Evolutionary conservation across 176 grass and related monocot species (phyloP), one percentile per base, ranked within the genome.

Genomic region (Rhynchospora tenuis): DNA sequence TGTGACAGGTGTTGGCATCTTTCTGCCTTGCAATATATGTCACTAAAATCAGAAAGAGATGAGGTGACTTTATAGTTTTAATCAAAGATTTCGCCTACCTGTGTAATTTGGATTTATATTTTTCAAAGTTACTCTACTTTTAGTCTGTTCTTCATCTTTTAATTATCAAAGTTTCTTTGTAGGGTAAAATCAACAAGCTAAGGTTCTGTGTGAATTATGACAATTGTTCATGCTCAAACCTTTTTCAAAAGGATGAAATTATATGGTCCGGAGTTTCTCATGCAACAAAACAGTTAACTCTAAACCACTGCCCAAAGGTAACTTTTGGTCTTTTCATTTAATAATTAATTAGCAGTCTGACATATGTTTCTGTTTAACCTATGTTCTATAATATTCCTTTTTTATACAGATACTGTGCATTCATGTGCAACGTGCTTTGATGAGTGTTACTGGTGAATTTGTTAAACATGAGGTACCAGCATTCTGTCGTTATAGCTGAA

Each of bases 1-100:
- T 95, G 96, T 83, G 88, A 86, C 48, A 83, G 9, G 10, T 98
- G 96, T 90, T 98, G 96, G 93, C 93, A 95, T 87, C 91, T 89
- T 84, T 55, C 84, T 89, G 93, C 93, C 85, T 81, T 89, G 54
- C 92, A 93, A 73, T 86, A 89, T 86, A 61, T 98, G 0, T 91
- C 88, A 83, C 76, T 86, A 63, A 84, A 84, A 77, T 87, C 76
- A 71, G 88, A 91, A 46, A 66, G 83, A 60, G 83, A 98, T 67
- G 86, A 93, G 93, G 96, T 93, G 79, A 79, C 4, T 28, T 83
- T 75, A 43, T 89, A n/a, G 22, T 65, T 66, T 45, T 42, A 16
- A 86, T 78, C 5, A 73, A 61, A 17, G 1, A 26, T 62, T 73
- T 89, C n/a, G 19, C 13, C 27, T 56, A 69, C 80, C 43, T 22